Evolutionary conservation across 2,329 filamentous ascomycete genomes (phyloP).

Genomic region (Incumbomyces delicatus): DNA sequence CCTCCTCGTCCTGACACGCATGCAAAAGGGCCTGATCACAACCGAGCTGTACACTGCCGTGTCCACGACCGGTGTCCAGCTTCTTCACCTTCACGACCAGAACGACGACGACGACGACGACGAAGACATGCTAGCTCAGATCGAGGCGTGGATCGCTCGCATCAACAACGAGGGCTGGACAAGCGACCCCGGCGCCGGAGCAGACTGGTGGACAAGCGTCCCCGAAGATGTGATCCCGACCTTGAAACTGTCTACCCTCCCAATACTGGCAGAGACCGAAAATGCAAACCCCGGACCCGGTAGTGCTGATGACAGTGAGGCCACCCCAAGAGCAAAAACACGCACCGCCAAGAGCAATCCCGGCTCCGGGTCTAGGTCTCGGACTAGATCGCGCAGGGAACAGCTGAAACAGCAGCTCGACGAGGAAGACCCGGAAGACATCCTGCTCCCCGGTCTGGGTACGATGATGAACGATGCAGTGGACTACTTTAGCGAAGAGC

Average conservation of each 20-base stretch:
- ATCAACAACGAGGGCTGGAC: conserved; percentile 35
- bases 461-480: conserved; percentile 43
- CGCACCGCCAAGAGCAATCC: background rate
- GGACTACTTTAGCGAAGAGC: conserved; percentile 38
- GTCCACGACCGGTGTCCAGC: conserved; percentile 4
- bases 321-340: background rate
- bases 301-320: background rate
- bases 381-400: background rate
- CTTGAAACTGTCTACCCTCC: conserved; percentile 7
- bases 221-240: conserved; percentile 30
- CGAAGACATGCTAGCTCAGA: conserved; percentile 30
- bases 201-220: conserved; percentile 59
- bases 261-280: no score
- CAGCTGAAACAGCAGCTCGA: background rate
- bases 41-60: conserved; percentile 15
- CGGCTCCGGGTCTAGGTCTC: background rate
- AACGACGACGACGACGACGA: no score
- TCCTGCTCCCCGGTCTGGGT: conserved; percentile 36
- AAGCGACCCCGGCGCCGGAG: conserved; percentile 40
- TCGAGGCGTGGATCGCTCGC: conserved; percentile 48
- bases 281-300: background rate
- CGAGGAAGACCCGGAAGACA: conserved; percentile 24
- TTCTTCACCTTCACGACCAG: conserved; percentile 14
- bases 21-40: conserved; percentile 21
- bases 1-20: conserved; percentile 32